Base-by-base conservation (phyloP, 2,329 filamentous ascomycete species). In the Aureobasidium melanogenum region DNA sequence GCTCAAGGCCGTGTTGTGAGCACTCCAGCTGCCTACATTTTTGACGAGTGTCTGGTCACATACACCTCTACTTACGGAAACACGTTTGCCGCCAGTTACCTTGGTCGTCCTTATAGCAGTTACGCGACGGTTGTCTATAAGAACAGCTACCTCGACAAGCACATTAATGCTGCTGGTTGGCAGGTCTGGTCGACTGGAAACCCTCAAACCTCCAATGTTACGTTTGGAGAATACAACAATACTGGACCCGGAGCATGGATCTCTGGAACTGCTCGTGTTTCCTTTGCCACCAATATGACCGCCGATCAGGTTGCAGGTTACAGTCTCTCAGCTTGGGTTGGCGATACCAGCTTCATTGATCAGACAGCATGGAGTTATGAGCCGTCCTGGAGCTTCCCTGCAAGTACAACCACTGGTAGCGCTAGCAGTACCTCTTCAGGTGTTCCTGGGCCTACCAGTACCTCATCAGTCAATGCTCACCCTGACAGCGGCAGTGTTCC, bases 161-260 rank as follows among this genome's bases (percentile, higher is more conserved):
- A 86, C 28, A 79, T 87, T 67, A 84, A 85, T 66, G 63, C 75
- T 3, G 78, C 79, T 0, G 84, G 84, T 0, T 87, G 85, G 84
- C 71, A 66, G 2, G 68, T 74, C 36, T 87, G 84, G 84, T 77
- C 76, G 60, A 73, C 67, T 1, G 74, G 73, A 6, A 74, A 78
- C 46, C 68, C 75, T 14, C 75, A 78, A 46, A 84, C 81, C 0
- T 73, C 72, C 26, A 73, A 81, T 39, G 80, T 86, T 1, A 70
- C 75, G 24, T 86, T 81, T 65, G 80, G 73, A 12, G 84, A 87
- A 73, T 87, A 80, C 67, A 72, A 69, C 46, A 87, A 87, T 70
- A 78, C 78, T 0, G 84, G 84, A 1, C 69, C 74, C 34, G 84
- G 84, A 2, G 75, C 83, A 2, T 75, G 72, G 71, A 71, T 71